These are phyloP conservation scores for Alternaria sp. DNA, from an alignment of 2,329 filamentous ascomycete genomes.

Conservation along the genomic window DNA sequence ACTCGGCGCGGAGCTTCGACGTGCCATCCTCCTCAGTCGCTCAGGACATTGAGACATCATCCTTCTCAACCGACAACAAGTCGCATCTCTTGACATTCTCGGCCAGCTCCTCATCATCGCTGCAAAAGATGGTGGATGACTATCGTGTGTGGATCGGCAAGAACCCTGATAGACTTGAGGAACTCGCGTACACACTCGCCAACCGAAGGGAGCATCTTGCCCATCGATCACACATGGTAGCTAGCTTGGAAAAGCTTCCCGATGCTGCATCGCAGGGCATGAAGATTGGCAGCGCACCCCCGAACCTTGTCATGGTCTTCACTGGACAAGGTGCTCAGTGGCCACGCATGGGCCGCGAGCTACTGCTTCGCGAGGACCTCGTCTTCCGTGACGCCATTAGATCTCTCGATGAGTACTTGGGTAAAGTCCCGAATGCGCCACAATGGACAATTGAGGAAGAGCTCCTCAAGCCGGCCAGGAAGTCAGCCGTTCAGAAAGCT, in stretches of 20 bases:
- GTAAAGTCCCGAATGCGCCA: constrained; percentile 1
- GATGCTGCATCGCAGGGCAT: neutral
- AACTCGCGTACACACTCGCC: constrained; percentile 31
- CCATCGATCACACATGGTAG: constrained; percentile 22
- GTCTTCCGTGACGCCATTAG: constrained; percentile 11
- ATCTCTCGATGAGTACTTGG: constrained; percentile 17
- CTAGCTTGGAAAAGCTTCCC: neutral
- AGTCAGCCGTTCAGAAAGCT: constrained; percentile 22
- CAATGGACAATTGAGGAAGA: constrained; percentile 25
- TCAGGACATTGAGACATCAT: neutral
- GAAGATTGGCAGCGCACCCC: neutral
- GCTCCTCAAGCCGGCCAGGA: constrained; percentile 15
- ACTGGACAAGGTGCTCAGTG: constrained; percentile 42
- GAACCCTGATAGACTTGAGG: neutral
- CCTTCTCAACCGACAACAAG: neutral
- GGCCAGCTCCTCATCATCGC: constrained; percentile 25
- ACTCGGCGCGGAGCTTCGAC: constrained; percentile 12
- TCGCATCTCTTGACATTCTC: constrained; percentile 29
- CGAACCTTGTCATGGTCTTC: constrained; percentile 29
- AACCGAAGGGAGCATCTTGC: constrained; percentile 20
- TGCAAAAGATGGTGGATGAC: constrained; percentile 11
- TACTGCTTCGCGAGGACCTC: constrained; percentile 12
- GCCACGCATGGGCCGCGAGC: constrained; percentile 25
- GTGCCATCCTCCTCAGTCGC: neutral
- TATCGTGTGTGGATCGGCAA: constrained; percentile 2